Percentiles rank a stretch among this genome's conserved stretches.
Conservation (phyloP, 495 filamentous ascomycete species). For the Ramalina intermedia region DNA sequence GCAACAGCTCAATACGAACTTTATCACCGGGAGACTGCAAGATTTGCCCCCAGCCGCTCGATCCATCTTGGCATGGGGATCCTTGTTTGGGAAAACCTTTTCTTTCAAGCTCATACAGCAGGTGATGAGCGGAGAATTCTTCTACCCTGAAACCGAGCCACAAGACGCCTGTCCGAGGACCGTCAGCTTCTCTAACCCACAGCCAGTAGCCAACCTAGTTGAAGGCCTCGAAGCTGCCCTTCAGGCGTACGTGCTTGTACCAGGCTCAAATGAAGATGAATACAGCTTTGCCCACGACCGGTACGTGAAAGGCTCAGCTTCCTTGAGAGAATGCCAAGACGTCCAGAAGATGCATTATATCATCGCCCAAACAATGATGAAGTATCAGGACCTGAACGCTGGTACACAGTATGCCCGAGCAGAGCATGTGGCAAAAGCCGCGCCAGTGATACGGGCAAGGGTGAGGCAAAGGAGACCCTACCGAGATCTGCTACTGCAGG, state of each 20-base stretch:
- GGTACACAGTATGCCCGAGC: slow-evolving; percentile 49
- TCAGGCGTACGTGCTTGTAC: slow-evolving; percentile 58
- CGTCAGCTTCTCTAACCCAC: slow-evolving; percentile 13
- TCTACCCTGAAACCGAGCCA: slow-evolving; percentile 33
- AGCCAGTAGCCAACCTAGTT: slow-evolving; percentile 39
- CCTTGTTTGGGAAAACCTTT: slow-evolving; percentile 63
- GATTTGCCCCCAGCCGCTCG: slow-evolving; percentile 59
- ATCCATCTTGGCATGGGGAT: slow-evolving; percentile 75
- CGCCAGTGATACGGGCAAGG: slow-evolving; percentile 53
- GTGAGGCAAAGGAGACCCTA: slow-evolving; percentile 46
- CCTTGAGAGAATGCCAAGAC: slow-evolving; percentile 50
- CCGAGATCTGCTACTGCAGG: slow-evolving; percentile 58
- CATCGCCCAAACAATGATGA: slow-evolving; percentile 64
- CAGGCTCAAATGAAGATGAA: slow-evolving; percentile 62
- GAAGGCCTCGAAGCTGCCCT: slow-evolving; percentile 66
- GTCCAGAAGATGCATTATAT: slow-evolving; percentile 74
- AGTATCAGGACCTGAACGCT: slow-evolving; percentile 44
- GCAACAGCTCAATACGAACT: slow-evolving; percentile 62
- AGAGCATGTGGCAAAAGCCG: slow-evolving; percentile 59
- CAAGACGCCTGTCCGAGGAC: slow-evolving; percentile 24
- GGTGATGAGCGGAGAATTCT: slow-evolving; percentile 54
- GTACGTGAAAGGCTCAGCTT: slow-evolving; percentile 59
- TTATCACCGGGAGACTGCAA: slow-evolving; percentile 59
- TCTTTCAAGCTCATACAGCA: slow-evolving; percentile 68
- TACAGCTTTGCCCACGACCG: slow-evolving; percentile 75